phyloP scores from a whole-genome alignment of 2,329 filamentous ascomycete species.

The Fusarium sp. region DNA sequence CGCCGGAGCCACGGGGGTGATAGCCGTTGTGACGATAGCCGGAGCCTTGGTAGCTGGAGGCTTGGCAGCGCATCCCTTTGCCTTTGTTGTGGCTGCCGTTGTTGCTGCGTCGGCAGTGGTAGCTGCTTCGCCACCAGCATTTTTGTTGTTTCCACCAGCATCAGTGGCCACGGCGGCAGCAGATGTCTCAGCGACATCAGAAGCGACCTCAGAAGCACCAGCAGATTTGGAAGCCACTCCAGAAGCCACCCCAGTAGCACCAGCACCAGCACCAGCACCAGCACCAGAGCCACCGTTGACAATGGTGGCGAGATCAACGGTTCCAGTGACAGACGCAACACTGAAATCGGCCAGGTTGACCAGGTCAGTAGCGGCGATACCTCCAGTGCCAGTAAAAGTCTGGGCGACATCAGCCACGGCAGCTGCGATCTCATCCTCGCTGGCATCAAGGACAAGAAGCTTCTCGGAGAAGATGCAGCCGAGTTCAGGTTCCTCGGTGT shows the following conservation, averaged over 20 bases:
- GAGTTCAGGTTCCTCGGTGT: constrained; percentile 57
- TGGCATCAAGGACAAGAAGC: constrained; percentile 66
- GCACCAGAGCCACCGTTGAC: constrained; percentile 3
- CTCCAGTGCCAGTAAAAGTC: constrained; percentile 49
- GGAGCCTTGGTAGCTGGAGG: neutral
- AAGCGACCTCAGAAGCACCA: neutral
- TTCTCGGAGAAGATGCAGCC: constrained; percentile 67
- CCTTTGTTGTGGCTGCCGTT: neutral
- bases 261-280: neutral
- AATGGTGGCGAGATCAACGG: constrained; percentile 21
- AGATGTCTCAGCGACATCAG: neutral
- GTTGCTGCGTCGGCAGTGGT: neutral
- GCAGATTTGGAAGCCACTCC: neutral
- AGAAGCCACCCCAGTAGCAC: neutral
- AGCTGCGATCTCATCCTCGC: constrained; percentile 61
- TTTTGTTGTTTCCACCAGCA: neutral
- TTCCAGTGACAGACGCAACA: constrained; percentile 27
- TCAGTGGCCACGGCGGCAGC: neutral
- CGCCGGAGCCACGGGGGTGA: neutral
- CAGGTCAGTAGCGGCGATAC: constrained; percentile 37
- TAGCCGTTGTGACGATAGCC: neutral
- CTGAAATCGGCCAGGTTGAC: constrained; percentile 26
- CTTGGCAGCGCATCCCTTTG: neutral
- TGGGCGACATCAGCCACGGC: constrained; percentile 56
- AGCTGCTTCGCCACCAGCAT: neutral